Percentiles rank a stretch among this genome's conserved stretches.
Conservation (phyloP, 1,139 yeast genomes). For the Blastobotrys proliferans region DNA sequence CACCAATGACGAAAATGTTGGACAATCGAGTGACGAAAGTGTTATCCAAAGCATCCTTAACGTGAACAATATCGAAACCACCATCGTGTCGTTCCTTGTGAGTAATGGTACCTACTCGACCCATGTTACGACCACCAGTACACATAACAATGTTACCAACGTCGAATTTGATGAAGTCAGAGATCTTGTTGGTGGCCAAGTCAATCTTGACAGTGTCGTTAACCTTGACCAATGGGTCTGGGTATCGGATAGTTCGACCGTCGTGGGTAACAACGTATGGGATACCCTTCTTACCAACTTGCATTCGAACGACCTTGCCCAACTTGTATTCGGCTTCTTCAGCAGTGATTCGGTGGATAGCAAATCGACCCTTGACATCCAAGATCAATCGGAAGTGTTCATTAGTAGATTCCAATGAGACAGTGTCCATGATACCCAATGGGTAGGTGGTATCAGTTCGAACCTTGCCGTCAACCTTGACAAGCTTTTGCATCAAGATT, state of each 20-base stretch:
- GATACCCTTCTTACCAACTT: slow-evolving; percentile 96
- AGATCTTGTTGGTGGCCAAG: slow-evolving; percentile 90
- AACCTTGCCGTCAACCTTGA: slow-evolving; percentile 98
- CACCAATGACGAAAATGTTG: slow-evolving; percentile 97
- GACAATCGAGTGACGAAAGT: slow-evolving; percentile 96
- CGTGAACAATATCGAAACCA: slow-evolving; percentile 98
- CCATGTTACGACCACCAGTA: slow-evolving; percentile 99
- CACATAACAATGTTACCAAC: slow-evolving; percentile 95
- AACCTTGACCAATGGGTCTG: slow-evolving; percentile 93
- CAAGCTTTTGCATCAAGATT: slow-evolving; percentile 98
- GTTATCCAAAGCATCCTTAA: slow-evolving; percentile 96
- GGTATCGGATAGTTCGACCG: slow-evolving; percentile 99
- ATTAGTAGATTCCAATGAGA: slow-evolving; percentile 94
- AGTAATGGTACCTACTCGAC: slow-evolving; percentile 96
- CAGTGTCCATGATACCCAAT: slow-evolving; percentile 99
- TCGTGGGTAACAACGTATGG: slow-evolving; percentile 99
- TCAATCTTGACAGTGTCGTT: slow-evolving; percentile 97
- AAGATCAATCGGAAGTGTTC: slow-evolving; percentile 98
- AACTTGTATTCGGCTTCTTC: slow-evolving; percentile 98
- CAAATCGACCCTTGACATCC: slow-evolving; percentile 98
- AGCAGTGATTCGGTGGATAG: slow-evolving; percentile 98
- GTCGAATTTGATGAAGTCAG: slow-evolving; percentile 90
- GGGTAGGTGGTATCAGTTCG: slow-evolving; percentile 99
- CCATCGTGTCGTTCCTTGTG: slow-evolving; percentile 99
- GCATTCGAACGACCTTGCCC: slow-evolving; percentile 96